Conservation (phyloP, 345 rosid genomes). For the Cardamine chenopodiifolia region DNA sequence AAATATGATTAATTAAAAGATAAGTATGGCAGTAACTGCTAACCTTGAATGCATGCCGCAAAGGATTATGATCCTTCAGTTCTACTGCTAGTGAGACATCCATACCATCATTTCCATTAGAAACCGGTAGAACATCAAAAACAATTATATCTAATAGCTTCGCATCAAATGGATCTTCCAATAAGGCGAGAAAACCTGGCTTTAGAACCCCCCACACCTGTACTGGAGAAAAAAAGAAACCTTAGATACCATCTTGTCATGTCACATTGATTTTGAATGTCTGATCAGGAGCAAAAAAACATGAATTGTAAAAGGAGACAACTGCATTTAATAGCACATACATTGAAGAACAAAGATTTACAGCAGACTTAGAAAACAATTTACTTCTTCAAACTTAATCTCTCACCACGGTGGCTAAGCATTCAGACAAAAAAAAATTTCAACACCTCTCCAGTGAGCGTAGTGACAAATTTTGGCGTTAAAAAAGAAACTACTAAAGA, state of each 20-base stretch:
- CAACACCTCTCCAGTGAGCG: conserved; percentile 3
- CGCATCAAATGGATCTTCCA: conserved; percentile 83
- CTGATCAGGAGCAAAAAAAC: conserved; percentile 13
- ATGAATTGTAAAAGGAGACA: conserved; percentile 22
- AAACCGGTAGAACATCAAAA: conserved; percentile 89
- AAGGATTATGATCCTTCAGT: conserved; percentile 88
- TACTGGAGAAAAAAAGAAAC: conserved; percentile 49
- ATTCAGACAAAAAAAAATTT: not conserved
- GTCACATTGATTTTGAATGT: conserved; percentile 9
- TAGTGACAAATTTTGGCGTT: conserved; percentile 10
- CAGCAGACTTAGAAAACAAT: not conserved
- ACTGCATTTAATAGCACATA: conserved; percentile 8
- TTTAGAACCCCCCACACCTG: conserved; percentile 99
- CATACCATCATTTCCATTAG: conserved; percentile 80
- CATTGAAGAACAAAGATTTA: conserved; percentile 13
- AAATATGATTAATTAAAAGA: not conserved
- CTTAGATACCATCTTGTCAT: conserved; percentile 33
- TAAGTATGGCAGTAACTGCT: conserved; percentile 27
- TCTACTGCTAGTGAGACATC: conserved; percentile 78
- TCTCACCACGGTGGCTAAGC: conserved; percentile 8
- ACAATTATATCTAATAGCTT: conserved; percentile 89
- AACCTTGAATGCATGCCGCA: conserved; percentile 93
- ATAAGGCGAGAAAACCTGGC: conserved; percentile 93
- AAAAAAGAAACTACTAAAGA: not conserved
- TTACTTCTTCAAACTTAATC: conserved; percentile 13